Evolutionary conservation across 805 yeast species (phyloP), one percentile per base, ranked within the genome.

Genomic region (Cyberlindnera nakhonratchasimensis): DNA sequence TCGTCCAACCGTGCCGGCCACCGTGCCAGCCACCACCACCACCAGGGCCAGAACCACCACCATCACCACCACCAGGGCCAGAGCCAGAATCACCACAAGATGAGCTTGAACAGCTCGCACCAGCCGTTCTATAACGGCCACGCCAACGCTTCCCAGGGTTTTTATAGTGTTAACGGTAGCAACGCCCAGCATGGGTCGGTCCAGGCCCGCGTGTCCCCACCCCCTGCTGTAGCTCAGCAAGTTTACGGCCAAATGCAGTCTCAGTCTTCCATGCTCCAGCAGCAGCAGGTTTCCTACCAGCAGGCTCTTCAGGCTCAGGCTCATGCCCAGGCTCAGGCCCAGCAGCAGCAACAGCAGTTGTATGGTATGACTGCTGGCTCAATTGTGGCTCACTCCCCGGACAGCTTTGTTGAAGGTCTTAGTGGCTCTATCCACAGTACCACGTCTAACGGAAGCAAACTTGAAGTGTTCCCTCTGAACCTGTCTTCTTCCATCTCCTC

Each of bases 401-500:
- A 51, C 34, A 44, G 42, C 34, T 47, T 48, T 29, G 40, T 39
- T 25, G 58, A 55, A 16, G 55, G 53, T 12, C 28, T 47, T 10
- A 39, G 42, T 25, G 45, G 41, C 6, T 33, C 39, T 9, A 6
- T 34, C n/a, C 31, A 43, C 20, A 29, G 32, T 24, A 34, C 47
- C 19, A 22, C 38, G 13, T 33, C 40, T 6, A 46, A 30, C 29
- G 29, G 35, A 7, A 26, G 36, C 33, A 46, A 38, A 20, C 17
- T 25, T 22, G 52, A 45, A 20, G 39, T 31, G 10, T 42, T 45
- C 38, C 35, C 48, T 3, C 34, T 43, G 42, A 45, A 48, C 43
- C 36, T 55, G 40, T 55, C 58, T 3, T 47, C 57, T 3, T 54
- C 58, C 9, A 50, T 52, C 16, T 51, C 56, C 14, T 52, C 59